These are phyloP conservation scores for Trametes villosa DNA, from an alignment of 768 basidiomycete species.

Conservation along the genomic window DNA sequence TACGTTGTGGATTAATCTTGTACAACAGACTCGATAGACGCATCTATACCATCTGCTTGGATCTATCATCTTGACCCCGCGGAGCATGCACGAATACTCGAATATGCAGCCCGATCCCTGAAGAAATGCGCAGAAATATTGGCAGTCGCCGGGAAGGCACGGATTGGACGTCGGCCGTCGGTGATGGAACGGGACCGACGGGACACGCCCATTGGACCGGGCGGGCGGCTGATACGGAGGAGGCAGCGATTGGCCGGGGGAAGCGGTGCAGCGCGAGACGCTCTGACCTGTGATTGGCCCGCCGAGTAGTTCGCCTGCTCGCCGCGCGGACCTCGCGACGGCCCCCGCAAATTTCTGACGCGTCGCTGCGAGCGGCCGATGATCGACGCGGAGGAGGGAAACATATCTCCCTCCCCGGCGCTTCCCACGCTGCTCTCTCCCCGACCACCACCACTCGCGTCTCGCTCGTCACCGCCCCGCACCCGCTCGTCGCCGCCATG, in stretches of 20 bases:
- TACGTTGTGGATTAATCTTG: no score
- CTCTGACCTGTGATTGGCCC: slow-evolving; percentile 18
- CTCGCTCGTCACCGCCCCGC: neutral
- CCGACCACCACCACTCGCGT: neutral
- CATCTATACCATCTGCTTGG: no score
- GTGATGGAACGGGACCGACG: neutral
- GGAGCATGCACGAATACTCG: no score
- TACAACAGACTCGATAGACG: no score
- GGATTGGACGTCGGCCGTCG: no score
- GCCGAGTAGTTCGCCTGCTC: neutral
- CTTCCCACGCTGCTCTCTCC: slow-evolving; percentile 15
- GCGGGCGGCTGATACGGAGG: neutral
- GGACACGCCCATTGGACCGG: neutral
- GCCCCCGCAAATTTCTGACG: neutral
- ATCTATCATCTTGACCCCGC: no score
- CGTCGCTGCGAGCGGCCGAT: slow-evolving; percentile 1
- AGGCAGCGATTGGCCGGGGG: neutral
- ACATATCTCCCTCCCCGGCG: slow-evolving; percentile 1
- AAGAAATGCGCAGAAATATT: no score
- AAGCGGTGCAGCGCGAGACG: slow-evolving; percentile 9
- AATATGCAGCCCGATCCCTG: no score
- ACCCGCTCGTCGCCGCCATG: slow-evolving; percentile 18
- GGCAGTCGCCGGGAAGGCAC: neutral
- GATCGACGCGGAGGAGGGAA: neutral
- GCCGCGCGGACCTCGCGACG: neutral